A percentile compares a stretch with the other conserved stretches of the same genome.
phyloP scores from a whole-genome alignment of 257 asterid genomes.

The Ehretia macrophylla region DNA sequence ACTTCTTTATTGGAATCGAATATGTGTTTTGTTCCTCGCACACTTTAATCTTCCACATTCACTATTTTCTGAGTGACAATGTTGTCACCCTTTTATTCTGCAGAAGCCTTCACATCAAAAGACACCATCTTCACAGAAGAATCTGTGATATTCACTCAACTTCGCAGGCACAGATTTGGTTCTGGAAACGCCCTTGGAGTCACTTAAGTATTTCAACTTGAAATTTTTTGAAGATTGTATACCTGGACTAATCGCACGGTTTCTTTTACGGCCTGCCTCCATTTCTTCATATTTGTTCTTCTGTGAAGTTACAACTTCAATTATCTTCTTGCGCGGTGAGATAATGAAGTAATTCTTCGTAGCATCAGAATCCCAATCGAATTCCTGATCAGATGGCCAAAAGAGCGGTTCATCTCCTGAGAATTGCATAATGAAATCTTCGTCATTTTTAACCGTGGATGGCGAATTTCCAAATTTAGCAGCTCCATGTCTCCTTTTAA shows the following conservation, averaged over 20 bases:
- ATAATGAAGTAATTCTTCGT: background rate
- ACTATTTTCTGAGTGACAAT: too few relatives aligned
- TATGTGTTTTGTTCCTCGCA: too few relatives aligned
- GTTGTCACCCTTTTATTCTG: too few relatives aligned
- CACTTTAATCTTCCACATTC: too few relatives aligned
- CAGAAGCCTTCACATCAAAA: background rate
- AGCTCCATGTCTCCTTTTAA: background rate
- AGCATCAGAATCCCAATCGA: slow-evolving; percentile 2
- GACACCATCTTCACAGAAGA: background rate
- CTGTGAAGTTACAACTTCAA: background rate
- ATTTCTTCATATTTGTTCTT: background rate
- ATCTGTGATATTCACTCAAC: background rate
- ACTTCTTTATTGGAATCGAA: too few relatives aligned
- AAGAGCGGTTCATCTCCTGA: slow-evolving; percentile 6
- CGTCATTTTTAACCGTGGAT: background rate
- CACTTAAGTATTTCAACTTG: background rate
- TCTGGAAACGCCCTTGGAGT: background rate
- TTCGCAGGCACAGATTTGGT: slow-evolving; percentile 3
- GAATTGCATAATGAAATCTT: background rate
- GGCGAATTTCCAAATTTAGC: background rate
- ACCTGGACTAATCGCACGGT: slow-evolving; percentile 1
- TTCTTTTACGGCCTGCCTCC: background rate
- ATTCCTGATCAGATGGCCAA: slow-evolving; percentile 1
- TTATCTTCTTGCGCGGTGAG: background rate
- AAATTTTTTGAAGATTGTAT: background rate